These are phyloP conservation scores for Phytophthora fragariae DNA, from an alignment of 352 stramenopile species.

Conservation along the genomic window DNA sequence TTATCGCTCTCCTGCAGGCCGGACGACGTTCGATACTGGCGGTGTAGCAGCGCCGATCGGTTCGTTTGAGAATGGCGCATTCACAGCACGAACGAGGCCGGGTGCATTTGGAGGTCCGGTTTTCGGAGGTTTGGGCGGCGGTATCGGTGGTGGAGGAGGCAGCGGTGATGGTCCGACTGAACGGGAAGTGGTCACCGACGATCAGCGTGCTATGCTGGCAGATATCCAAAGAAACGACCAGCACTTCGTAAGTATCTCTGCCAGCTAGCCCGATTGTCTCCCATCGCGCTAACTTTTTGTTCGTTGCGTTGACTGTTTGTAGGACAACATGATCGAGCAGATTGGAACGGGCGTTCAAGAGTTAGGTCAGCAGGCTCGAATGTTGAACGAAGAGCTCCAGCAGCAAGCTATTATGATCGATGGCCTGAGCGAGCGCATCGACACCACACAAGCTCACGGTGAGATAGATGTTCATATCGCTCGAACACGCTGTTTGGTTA, in stretches of 20 bases:
- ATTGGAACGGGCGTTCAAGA: constrained; percentile 83
- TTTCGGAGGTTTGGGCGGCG: constrained; percentile 41
- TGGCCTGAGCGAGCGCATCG: constrained; percentile 79
- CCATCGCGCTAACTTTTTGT: background rate
- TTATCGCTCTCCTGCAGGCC: constrained; percentile 58
- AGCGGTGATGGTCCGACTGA: constrained; percentile 35
- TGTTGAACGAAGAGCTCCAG: constrained; percentile 85
- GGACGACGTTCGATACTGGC: constrained; percentile 55
- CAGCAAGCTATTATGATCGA: constrained; percentile 91
- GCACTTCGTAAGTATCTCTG: constrained; percentile 67
- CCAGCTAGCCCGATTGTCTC: background rate
- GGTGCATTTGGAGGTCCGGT: constrained; percentile 30
- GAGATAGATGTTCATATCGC: constrained; percentile 5
- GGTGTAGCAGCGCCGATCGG: constrained; percentile 58
- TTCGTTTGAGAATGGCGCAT: constrained; percentile 71
- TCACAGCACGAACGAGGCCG: constrained; percentile 45
- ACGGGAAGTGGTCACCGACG: constrained; percentile 65
- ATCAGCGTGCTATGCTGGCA: constrained; percentile 70
- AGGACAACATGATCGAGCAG: constrained; percentile 90
- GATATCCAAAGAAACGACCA: constrained; percentile 88
- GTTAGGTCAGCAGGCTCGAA: constrained; percentile 77
- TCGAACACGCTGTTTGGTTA: background rate
- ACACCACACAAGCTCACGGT: constrained; percentile 84
- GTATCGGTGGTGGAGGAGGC: constrained; percentile 34
- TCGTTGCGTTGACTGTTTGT: background rate